Conservation (phyloP, 2,329 filamentous ascomycete genomes). For the Microsporum canis region DNA sequence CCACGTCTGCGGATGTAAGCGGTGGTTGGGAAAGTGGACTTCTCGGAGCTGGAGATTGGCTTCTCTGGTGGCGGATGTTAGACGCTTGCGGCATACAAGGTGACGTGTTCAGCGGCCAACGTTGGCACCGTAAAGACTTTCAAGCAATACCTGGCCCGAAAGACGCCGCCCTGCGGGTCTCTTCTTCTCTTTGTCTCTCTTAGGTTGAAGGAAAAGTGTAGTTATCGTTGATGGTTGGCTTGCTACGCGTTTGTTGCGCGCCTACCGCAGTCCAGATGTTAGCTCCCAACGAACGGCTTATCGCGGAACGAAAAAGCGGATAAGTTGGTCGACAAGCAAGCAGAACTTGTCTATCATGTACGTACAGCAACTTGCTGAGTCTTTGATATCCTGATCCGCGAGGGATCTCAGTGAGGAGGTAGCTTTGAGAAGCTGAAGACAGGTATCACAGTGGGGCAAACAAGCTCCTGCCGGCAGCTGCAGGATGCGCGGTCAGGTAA, state of each 20-base stretch:
- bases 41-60: conserved; percentile 26
- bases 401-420: neutral
- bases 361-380: neutral
- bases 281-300: neutral
- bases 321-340: neutral
- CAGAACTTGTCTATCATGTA: neutral
- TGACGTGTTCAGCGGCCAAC: neutral
- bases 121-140: neutral
- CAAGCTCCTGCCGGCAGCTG: neutral
- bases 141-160: neutral
- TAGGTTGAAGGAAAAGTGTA: neutral
- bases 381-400: neutral
- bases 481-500: neutral
- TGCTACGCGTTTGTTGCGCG: neutral
- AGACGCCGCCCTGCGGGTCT: neutral
- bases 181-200: neutral
- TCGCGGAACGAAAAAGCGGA: neutral
- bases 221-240: neutral
- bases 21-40: conserved; percentile 17
- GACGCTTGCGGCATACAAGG: conserved; percentile 35
- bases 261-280: neutral
- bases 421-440: neutral
- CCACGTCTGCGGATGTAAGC: conserved; percentile 11
- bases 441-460: conserved; percentile 1
- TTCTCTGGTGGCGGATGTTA: conserved; percentile 30